A percentile compares a stretch with the other conserved stretches of the same genome.
These are phyloP conservation scores for Scytalidium lignicola DNA, from an alignment of 2,329 filamentous ascomycete species.

Conservation along the genomic window DNA sequence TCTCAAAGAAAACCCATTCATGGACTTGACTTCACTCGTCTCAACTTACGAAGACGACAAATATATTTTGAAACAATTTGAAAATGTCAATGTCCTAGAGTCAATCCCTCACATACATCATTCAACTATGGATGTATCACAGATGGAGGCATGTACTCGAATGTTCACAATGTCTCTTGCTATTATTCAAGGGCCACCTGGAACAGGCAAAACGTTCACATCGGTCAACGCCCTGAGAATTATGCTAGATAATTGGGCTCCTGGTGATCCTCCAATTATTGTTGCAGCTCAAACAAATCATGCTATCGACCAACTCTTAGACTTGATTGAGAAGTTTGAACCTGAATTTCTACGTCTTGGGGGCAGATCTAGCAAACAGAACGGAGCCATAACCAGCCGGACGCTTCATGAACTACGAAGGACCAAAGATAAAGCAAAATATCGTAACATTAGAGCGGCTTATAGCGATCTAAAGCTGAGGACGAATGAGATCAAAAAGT, in stretches of 20 bases:
- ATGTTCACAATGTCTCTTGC: conserved; percentile 70
- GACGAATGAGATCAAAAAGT: conserved; percentile 4
- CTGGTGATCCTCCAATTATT: conserved; percentile 62
- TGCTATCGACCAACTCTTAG: conserved; percentile 76
- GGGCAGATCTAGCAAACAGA: conserved; percentile 29
- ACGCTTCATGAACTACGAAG: conserved; percentile 60
- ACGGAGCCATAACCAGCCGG: conserved; percentile 57
- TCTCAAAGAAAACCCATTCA: conserved; percentile 40
- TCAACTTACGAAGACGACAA: conserved; percentile 9
- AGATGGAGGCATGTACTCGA: conserved; percentile 60
- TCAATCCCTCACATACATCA: conserved; percentile 44
- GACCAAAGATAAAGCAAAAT: conserved; percentile 23
- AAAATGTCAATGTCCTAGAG: conserved; percentile 48
- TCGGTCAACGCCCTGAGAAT: conserved; percentile 67
- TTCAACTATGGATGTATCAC: conserved; percentile 61
- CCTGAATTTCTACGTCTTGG: conserved; percentile 56
- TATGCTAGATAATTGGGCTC: conserved; percentile 53
- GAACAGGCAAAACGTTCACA: conserved; percentile 76
- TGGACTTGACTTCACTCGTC: conserved; percentile 45
- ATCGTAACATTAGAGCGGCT: conserved; percentile 6
- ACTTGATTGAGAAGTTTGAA: conserved; percentile 43
- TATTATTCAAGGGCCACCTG: conserved; percentile 69
- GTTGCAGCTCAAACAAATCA: conserved; percentile 88
- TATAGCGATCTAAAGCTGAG: not conserved
- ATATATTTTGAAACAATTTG: conserved; percentile 29